phyloP scores from a whole-genome alignment of 129 eudicot genomes.

The Kitagawia praeruptora region DNA sequence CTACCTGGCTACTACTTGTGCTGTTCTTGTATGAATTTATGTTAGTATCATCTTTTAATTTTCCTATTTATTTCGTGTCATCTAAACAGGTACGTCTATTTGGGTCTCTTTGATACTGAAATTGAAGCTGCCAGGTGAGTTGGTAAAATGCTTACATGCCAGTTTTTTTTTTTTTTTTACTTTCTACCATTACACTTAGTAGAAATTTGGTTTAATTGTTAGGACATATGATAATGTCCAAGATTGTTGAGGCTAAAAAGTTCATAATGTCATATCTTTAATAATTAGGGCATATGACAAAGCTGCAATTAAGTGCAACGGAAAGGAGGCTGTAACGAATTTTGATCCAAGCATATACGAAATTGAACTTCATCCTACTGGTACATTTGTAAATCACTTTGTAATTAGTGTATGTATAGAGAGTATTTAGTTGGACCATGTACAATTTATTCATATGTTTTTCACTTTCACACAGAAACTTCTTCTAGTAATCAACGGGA shows the following conservation, averaged over 20 bases:
- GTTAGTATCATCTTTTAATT: background rate
- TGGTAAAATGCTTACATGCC: conserved; percentile 20
- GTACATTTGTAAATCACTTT: conserved; percentile 19
- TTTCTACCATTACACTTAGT: background rate
- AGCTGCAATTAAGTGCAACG: conserved; percentile 72
- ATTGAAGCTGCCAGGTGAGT: conserved; percentile 90
- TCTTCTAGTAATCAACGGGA: conserved; percentile 25
- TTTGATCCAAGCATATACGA: conserved; percentile 62
- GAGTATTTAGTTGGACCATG: background rate
- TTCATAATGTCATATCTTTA: background rate
- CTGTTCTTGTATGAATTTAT: background rate
- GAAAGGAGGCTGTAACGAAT: conserved; percentile 73
- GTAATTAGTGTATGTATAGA: background rate
- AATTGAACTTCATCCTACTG: conserved; percentile 48
- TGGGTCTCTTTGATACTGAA: conserved; percentile 96
- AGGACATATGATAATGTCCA: background rate
- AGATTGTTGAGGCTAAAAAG: background rate
- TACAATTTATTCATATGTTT: background rate
- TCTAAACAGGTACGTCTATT: conserved; percentile 72
- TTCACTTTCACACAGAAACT: conserved; percentile 14
- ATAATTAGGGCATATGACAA: conserved; percentile 60
- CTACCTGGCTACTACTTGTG: background rate
- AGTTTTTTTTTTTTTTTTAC: background rate
- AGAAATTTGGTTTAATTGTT: background rate
- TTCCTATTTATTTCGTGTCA: background rate